Evolutionary conservation across 169 alveolate genomes (phyloP).

Genomic region (Cryptosporidium sp.): DNA sequence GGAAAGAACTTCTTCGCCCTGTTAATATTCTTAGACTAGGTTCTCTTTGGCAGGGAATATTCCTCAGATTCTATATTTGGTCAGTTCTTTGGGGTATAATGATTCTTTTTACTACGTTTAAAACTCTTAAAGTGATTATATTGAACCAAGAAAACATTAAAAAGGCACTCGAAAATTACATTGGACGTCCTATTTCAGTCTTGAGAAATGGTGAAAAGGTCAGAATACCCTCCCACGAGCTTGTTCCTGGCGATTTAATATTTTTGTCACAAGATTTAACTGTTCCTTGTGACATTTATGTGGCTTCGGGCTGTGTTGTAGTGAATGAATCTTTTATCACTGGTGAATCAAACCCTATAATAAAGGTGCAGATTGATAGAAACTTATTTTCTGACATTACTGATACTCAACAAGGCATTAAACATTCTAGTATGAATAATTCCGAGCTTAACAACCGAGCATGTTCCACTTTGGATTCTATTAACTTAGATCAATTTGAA

Average conservation of each 20-base stretch:
- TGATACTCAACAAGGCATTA: not conserved
- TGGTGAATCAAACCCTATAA: slow-evolving; percentile 59
- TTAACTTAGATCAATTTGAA: not conserved
- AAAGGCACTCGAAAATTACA: slow-evolving; percentile 43
- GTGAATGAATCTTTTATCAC: slow-evolving; percentile 64
- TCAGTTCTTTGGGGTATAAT: slow-evolving; percentile 27
- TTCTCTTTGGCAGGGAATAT: slow-evolving; percentile 59
- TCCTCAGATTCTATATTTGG: slow-evolving; percentile 64
- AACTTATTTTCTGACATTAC: not conserved
- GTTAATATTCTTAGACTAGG: slow-evolving; percentile 50
- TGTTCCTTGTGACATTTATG: slow-evolving; percentile 65
- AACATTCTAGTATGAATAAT: not conserved
- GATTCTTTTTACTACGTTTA: slow-evolving; percentile 17
- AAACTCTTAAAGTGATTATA: slow-evolving; percentile 32
- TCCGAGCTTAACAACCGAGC: not conserved
- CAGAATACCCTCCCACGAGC: slow-evolving; percentile 46
- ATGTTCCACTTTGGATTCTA: slow-evolving; percentile 39
- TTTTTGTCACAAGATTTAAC: slow-evolving; percentile 27
- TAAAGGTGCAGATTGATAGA: slow-evolving; percentile 20
- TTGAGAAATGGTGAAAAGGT: slow-evolving; percentile 28
- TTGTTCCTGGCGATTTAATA: slow-evolving; percentile 66
- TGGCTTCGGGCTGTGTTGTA: slow-evolving; percentile 44
- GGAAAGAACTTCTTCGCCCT: slow-evolving; percentile 42
- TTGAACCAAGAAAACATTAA: slow-evolving; percentile 33
- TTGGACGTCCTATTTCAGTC: slow-evolving; percentile 37